Conservation (phyloP, 2,329 filamentous ascomycete species). For the Penicillium frequentans region DNA sequence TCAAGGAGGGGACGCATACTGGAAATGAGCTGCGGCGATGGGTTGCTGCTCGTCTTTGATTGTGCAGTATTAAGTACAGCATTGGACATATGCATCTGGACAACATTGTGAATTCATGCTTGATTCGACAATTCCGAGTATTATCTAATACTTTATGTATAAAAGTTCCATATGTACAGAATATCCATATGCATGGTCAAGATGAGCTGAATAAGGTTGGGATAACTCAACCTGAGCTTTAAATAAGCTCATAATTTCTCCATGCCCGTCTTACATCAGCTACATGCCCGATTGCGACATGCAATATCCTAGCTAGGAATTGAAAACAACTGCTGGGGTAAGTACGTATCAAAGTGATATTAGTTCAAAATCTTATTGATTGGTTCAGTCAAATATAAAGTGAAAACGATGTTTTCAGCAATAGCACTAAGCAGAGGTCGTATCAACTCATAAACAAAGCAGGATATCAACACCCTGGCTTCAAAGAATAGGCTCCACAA, state of each 20-base stretch:
- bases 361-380: not conserved
- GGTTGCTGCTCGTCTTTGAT: constrained; percentile 28
- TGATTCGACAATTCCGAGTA: not conserved
- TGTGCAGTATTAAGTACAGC: not conserved
- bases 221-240: not conserved
- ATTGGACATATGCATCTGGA: not conserved
- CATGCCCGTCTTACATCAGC: too few species aligned
- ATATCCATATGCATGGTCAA: too few species aligned
- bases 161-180: too few species aligned
- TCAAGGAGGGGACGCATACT: constrained; percentile 27
- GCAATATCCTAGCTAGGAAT: not conserved
- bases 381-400: not conserved
- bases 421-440: constrained; percentile 20
- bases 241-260: too few species aligned
- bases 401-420: constrained; percentile 4
- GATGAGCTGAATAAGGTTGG: too few species aligned
- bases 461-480: constrained; percentile 19
- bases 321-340: not conserved
- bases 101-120: not conserved
- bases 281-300: too few species aligned
- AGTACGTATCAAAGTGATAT: not conserved
- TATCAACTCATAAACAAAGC: constrained; percentile 26
- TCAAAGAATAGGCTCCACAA: constrained; percentile 19
- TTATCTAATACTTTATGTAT: too few species aligned
- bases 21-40: constrained; percentile 29